phyloP scores from a whole-genome alignment of 2,329 filamentous ascomycete species.

The Penicillium janthinellum region DNA sequence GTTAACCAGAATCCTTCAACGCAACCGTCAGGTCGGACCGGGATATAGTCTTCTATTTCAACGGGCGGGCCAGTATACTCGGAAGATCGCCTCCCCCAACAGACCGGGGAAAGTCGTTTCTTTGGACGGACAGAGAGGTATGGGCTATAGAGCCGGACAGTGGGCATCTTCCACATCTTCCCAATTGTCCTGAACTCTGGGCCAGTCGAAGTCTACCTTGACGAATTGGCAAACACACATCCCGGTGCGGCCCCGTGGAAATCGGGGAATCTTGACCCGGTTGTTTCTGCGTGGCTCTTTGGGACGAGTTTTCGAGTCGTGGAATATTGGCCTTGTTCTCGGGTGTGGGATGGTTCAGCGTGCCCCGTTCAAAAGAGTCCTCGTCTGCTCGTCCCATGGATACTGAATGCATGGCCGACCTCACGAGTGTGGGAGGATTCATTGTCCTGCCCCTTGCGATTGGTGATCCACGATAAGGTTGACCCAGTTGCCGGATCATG shows the following conservation, averaged over 20 bases:
- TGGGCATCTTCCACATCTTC: background rate
- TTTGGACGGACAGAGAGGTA: too few relatives aligned
- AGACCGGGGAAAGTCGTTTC: background rate
- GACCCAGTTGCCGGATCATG: background rate
- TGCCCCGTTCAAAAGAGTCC: background rate
- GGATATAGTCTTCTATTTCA: background rate
- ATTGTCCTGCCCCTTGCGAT: background rate
- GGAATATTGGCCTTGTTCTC: background rate
- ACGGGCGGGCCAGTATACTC: background rate
- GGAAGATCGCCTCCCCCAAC: background rate
- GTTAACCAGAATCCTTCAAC: background rate
- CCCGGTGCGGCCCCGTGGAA: too few relatives aligned
- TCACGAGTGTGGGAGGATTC: background rate
- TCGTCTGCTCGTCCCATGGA: background rate
- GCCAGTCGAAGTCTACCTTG: background rate
- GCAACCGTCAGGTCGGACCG: background rate
- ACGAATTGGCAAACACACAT: background rate
- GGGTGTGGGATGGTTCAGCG: background rate
- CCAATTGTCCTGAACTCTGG: background rate
- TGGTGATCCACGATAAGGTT: background rate
- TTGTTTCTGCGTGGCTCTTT: background rate
- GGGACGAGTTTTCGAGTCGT: background rate
- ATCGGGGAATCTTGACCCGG: background rate
- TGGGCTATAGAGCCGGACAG: too few relatives aligned
- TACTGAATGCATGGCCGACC: background rate